Evolutionary conservation across 148 eudicot species (phyloP).

Genomic region (Drosera capensis): DNA sequence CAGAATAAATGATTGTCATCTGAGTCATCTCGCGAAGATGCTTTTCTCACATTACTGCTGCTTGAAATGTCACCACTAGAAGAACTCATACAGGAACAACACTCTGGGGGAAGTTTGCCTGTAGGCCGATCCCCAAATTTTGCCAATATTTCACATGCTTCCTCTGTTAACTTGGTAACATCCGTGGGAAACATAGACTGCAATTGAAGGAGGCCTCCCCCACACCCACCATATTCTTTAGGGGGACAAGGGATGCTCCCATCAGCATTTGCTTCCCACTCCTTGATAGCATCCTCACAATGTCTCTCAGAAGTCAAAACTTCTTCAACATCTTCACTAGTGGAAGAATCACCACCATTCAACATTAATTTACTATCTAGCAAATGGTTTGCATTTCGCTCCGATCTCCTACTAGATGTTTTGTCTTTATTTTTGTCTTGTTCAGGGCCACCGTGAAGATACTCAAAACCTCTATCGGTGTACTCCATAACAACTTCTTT

Average conservation of each 20-base stretch:
- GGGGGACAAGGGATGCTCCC: conserved; percentile 41
- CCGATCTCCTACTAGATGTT: too few species aligned
- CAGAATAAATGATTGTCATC: conserved; percentile 32
- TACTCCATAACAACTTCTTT: conserved; percentile 21
- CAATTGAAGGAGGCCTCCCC: conserved; percentile 23
- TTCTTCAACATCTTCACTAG: too few species aligned
- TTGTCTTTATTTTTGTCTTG: background rate
- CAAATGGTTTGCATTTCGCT: too few species aligned
- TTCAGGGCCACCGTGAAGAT: conserved; percentile 17
- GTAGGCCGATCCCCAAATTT: background rate
- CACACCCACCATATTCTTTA: conserved; percentile 28
- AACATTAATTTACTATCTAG: too few species aligned
- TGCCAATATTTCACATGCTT: conserved; percentile 19
- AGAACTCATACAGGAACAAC: conserved; percentile 17
- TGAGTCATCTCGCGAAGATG: conserved; percentile 28
- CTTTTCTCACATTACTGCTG: conserved; percentile 13
- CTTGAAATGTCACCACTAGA: background rate
- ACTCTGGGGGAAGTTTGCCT: conserved; percentile 3
- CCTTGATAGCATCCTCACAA: background rate
- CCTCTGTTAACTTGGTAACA: conserved; percentile 22
- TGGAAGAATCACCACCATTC: background rate
- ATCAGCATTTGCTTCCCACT: conserved; percentile 28
- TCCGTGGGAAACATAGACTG: conserved; percentile 15
- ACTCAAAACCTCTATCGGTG: conserved; percentile 16
- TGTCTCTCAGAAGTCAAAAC: background rate